Percentiles rank a stretch among this genome's conserved stretches.
These are phyloP conservation scores for Lachnellula suecica DNA, from an alignment of 2,329 filamentous ascomycete species.

Conservation along the genomic window DNA sequence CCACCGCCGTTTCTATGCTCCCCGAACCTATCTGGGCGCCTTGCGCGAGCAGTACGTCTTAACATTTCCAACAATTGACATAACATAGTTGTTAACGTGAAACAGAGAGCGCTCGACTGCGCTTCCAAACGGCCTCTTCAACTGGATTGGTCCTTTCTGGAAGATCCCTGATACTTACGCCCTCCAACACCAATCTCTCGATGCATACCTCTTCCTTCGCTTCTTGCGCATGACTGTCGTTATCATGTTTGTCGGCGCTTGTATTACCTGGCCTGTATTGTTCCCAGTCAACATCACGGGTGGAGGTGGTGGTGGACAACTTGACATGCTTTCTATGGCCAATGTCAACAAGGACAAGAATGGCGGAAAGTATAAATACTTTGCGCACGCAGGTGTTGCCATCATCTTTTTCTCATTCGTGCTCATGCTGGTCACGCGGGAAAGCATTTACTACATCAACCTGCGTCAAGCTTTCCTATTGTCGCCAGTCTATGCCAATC, in stretches of 20 bases:
- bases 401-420: constrained; percentile 88
- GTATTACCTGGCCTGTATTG: constrained; percentile 81
- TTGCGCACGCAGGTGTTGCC: constrained; percentile 76
- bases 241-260: constrained; percentile 80
- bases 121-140: constrained; percentile 60
- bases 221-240: constrained; percentile 78
- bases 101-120: constrained; percentile 55
- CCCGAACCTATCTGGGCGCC: constrained; percentile 52
- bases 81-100: too few species aligned
- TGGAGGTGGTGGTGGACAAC: constrained; percentile 58
- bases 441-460: constrained; percentile 90
- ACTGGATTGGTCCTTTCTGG: constrained; percentile 69
- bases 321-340: constrained; percentile 77
- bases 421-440: constrained; percentile 83
- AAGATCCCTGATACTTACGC: constrained; percentile 73
- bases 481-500: constrained; percentile 78
- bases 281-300: constrained; percentile 87
- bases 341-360: constrained; percentile 63
- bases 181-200: constrained; percentile 87
- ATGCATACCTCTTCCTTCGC: constrained; percentile 87
- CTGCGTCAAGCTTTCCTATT: constrained; percentile 89
- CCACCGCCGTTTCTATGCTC: constrained; percentile 51
- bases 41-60: constrained; percentile 41
- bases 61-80: neutral
- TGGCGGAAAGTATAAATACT: constrained; percentile 62